A percentile compares a stretch with the other conserved stretches of the same genome.
Evolutionary conservation across 2,329 filamentous ascomycete species (phyloP).

Genomic region (Monilinia aucupariae): DNA sequence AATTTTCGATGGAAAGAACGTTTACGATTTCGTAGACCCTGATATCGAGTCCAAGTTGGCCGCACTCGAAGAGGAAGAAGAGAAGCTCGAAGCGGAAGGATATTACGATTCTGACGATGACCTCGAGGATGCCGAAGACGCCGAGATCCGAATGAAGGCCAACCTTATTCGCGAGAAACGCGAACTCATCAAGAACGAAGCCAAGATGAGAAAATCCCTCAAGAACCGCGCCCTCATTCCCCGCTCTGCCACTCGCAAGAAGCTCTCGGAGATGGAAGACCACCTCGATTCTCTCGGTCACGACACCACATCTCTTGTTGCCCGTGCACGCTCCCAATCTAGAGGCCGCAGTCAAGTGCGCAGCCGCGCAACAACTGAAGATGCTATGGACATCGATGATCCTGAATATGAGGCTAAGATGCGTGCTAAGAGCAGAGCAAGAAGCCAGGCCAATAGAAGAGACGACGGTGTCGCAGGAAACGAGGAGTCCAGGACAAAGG

Average conservation of each 20-base stretch:
- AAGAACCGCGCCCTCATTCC: conserved; percentile 97
- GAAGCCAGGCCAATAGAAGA: conserved; percentile 63
- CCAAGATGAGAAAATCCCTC: conserved; percentile 89
- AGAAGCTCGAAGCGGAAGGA: conserved; percentile 82
- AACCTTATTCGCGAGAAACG: conserved; percentile 95
- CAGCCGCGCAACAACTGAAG: conserved; percentile 56
- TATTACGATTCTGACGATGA: conserved; percentile 83
- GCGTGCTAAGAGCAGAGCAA: conserved; percentile 67
- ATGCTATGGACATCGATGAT: conserved; percentile 70
- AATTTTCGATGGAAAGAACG: conserved; percentile 90
- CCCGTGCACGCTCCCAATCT: conserved; percentile 63
- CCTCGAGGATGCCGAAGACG: conserved; percentile 82
- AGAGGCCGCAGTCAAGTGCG: conserved; percentile 68
- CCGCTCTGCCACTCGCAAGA: conserved; percentile 72
- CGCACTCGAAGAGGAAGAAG: conserved; percentile 91
- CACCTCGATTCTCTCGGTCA: conserved; percentile 80
- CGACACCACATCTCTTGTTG: conserved; percentile 69
- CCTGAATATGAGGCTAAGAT: conserved; percentile 52
- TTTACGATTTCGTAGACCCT: conserved; percentile 94
- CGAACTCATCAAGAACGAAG: conserved; percentile 85
- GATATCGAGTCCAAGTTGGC: conserved; percentile 92
- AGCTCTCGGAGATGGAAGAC: conserved; percentile 79
- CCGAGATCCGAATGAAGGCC: conserved; percentile 84
- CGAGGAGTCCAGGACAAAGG: conserved; percentile 63
- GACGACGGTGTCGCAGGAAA: conserved; percentile 68